Conservation (phyloP, 148 eudicot species). For the Gaultheria prostrata region DNA sequence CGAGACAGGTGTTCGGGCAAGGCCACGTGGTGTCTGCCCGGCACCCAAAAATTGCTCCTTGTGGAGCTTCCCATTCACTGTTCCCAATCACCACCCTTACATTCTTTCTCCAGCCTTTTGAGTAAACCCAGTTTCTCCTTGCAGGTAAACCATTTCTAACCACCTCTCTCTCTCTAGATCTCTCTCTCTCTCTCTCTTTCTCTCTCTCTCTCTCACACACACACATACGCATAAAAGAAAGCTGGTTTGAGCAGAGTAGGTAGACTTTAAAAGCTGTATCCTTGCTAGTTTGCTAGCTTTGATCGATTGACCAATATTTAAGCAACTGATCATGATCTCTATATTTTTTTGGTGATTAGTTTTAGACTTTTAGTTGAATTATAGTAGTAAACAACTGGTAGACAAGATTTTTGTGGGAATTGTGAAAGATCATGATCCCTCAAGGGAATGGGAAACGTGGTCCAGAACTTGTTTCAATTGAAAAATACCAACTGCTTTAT, state of each 20-base stretch:
- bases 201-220: slow-evolving; percentile 7
- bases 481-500: too few relatives aligned
- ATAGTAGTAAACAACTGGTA: not conserved
- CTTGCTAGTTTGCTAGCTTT: not conserved
- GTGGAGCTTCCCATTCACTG: slow-evolving; percentile 12
- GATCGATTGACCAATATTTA: not conserved
- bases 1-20: too few relatives aligned
- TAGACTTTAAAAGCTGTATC: not conserved
- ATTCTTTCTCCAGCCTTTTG: not conserved
- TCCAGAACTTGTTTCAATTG: too few relatives aligned
- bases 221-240: slow-evolving; percentile 2
- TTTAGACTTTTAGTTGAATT: not conserved
- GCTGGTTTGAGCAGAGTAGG: not conserved
- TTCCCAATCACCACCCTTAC: not conserved
- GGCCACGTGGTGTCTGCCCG: too few relatives aligned
- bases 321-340: not conserved
- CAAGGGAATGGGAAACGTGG: too few relatives aligned
- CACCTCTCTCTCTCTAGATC: slow-evolving; percentile 12
- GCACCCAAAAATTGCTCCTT: too few relatives aligned
- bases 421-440: too few relatives aligned
- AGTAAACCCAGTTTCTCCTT: slow-evolving; percentile 30
- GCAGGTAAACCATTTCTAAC: slow-evolving; percentile 42
- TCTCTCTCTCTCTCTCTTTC: slow-evolving; percentile 14
- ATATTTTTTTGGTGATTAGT: not conserved
- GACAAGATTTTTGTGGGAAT: not conserved